Percentiles rank a stretch among this genome's conserved stretches.
Conservation (phyloP, 306 rosid genomes). For the Sicyos edulis region DNA sequence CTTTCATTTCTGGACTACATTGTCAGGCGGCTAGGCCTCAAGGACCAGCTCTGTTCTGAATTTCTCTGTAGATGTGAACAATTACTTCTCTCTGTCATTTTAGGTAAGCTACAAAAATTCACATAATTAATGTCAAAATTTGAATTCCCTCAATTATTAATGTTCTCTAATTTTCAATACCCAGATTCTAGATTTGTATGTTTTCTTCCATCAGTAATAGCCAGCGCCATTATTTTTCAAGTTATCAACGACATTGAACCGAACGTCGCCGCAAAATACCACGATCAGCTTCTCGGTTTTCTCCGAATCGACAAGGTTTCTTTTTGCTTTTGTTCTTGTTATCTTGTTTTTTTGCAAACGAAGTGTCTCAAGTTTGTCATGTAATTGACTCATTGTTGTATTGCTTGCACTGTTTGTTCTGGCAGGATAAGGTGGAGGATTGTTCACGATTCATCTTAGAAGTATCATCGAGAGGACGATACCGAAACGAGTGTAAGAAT, state of each 20-base stretch:
- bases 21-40: conserved; percentile 57
- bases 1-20: conserved; percentile 66
- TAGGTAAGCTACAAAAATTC: conserved; percentile 35
- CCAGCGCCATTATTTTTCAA: conserved; percentile 70
- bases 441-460: conserved; percentile 52
- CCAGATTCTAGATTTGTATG: conserved; percentile 64
- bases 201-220: conserved; percentile 69
- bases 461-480: conserved; percentile 16
- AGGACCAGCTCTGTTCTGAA: conserved; percentile 55
- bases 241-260: conserved; percentile 59
- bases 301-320: conserved; percentile 66
- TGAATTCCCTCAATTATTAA: neutral
- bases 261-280: conserved; percentile 41
- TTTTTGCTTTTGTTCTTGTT: neutral
- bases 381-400: neutral
- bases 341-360: neutral
- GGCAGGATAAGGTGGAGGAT: conserved; percentile 57
- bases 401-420: neutral
- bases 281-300: conserved; percentile 52
- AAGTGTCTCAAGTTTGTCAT: neutral
- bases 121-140: neutral
- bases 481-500: conserved; percentile 26
- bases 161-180: neutral
- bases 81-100: conserved; percentile 44
- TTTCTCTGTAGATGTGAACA: conserved; percentile 50